Base-by-base conservation (phyloP, 2,329 filamentous ascomycete species). In the Alternaria postmessia region DNA sequence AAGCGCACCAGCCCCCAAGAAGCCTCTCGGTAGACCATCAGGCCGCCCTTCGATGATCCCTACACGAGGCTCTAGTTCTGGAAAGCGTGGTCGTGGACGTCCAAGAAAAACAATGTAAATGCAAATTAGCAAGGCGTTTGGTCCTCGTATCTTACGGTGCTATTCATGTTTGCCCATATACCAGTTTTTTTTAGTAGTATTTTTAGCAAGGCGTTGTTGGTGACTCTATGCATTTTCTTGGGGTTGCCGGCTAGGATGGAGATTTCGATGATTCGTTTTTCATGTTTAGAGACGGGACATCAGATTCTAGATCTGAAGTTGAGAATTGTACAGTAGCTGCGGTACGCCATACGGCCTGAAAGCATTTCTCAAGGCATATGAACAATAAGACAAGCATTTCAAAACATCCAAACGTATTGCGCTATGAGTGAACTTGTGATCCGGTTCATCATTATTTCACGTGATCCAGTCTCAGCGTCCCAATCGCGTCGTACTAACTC, bases 1-100 rank as follows among this genome's bases (percentile, higher is more conserved):
- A 0, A 75, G 55, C 38, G 66, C 72, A 14, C 70, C 72, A 6
- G 41, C 46, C 7, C 49, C 59, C 3, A 75, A 71, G 60, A 68
- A 42, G 26, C 44, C 63, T 14, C 44, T 70, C 8, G 69, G 70
- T 9, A 59, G 66, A 55, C 65, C 67, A 1, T 60, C 51, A 24
- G 66, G 70, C 24, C 46, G 68, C 7, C 57, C 68, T 46, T 62
- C 65, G 3, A 67, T 76, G 56, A 57, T 66, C 5, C 69, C 69
- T 1, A 70, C 66, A 2, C 62, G 74, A 38, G 73, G 72, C 5
- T 54, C 54, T 30, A 66, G 66, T 22, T 60, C 62, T 16, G 67
- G 61, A 2, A 71, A 67, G 57, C 61, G 71, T 12, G 67, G 70
- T 18, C 54, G 72, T 16, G 70, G 72, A 4, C 60, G 74, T 30